Evolutionary conservation across 148 eudicot species (phyloP), one percentile per base, ranked within the genome.

Genomic region (Rhododendron kiyosumense): DNA sequence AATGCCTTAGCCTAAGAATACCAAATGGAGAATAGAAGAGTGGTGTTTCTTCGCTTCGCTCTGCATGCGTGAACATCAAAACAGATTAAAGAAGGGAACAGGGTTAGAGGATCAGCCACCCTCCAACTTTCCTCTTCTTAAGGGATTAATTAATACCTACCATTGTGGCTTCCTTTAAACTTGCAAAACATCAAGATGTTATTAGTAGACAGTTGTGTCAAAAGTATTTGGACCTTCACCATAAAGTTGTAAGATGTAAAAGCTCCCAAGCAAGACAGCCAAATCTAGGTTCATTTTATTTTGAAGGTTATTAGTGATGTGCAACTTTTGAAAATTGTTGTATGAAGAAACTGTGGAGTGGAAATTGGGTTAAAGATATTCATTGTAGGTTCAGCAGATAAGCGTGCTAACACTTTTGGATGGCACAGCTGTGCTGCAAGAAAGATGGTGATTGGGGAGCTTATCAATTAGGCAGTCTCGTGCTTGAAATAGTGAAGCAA

Each of bases 401-500:
- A 4, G 5, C 4, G 14, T 18, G 8, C 2, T 76, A 38, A 48
- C 79, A 76, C 11, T 41, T 36, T 76, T 41, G 48, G 48, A 43
- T 78, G 30, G 81, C 52, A 11, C 14, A 41, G 15, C 30, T 22
- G n/a, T 78, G 52, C 81, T 43, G 81, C 81, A 3, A 22, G 52
- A 43, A 78, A 17, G 49, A 41, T 43, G 81, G 15, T 43, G 51
- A 24, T 45, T 24, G 51, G 14, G 71, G 18, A 54, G 38, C 18
- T 32, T 14, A 30, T 30, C 41, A 32, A 71, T 71, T 71, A 78
- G 52, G 49, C 52, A 78, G 15, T 67, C 10, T 52, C 41, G 9
- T 80, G 82, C 41, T 51, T 51, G 82, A 80, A 32, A 80, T 49
- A 30, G 43, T 80, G 41, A 80, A 48, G 59, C 59, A 79, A 79